These are phyloP conservation scores for Puccinia horiana DNA, from an alignment of 1,284 basidiomycete species.

Conservation along the genomic window DNA sequence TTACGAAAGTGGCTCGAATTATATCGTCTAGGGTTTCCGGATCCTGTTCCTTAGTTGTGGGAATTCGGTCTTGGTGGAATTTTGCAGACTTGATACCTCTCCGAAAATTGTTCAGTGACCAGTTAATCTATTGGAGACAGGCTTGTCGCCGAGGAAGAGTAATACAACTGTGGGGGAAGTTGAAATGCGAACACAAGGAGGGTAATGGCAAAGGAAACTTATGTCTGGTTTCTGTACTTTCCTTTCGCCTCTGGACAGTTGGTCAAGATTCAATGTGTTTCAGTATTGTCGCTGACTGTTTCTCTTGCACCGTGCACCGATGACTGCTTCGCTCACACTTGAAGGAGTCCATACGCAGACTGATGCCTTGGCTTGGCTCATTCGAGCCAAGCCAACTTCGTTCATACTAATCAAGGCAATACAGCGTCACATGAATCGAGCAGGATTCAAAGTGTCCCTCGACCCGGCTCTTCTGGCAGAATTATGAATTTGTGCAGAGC, in stretches of 20 bases:
- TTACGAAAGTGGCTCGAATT: not conserved
- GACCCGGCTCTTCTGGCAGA: not conserved
- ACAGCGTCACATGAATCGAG: not conserved
- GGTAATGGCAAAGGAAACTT: not conserved
- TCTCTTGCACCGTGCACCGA: not conserved
- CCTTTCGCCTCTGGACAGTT: not conserved
- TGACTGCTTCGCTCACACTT: no score
- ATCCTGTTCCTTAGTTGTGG: not conserved
- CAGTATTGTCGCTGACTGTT: not conserved
- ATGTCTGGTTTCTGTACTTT: not conserved
- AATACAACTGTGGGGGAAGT: no score
- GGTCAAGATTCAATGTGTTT: not conserved
- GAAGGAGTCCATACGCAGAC: not conserved
- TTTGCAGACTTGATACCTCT: not conserved
- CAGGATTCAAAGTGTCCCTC: no score
- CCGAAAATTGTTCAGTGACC: not conserved
- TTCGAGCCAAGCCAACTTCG: not conserved
- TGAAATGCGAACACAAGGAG: not conserved
- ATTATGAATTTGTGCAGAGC: not conserved
- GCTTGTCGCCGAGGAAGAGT: no score
- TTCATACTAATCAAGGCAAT: not conserved
- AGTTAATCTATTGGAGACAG: not conserved
- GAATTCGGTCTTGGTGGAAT: not conserved
- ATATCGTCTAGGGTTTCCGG: not conserved
- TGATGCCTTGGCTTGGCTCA: not conserved